Percentiles rank a stretch among this genome's conserved stretches.
These are phyloP conservation scores for Neonectria magnoliae DNA, from an alignment of 2,329 filamentous ascomycete species.

Conservation along the genomic window DNA sequence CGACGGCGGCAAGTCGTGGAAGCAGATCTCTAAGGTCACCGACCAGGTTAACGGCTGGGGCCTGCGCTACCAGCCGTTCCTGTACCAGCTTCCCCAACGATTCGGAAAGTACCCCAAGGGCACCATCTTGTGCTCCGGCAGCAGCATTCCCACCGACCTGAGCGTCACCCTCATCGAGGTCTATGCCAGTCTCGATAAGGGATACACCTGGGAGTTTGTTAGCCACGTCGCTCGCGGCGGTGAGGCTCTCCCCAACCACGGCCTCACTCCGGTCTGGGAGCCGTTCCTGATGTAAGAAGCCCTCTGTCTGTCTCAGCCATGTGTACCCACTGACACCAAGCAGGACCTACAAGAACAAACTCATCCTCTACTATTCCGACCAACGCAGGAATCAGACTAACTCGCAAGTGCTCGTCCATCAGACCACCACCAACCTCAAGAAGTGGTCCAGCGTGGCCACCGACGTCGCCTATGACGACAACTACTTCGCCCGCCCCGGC, in stretches of 20 bases:
- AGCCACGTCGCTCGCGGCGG: constrained; percentile 72
- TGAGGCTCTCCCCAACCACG: constrained; percentile 69
- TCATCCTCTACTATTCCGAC: constrained; percentile 77
- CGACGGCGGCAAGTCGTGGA: constrained; percentile 69
- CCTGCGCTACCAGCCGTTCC: constrained; percentile 75
- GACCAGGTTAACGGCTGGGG: constrained; percentile 74
- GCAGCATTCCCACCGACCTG: constrained; percentile 67
- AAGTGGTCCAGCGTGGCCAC: constrained; percentile 66
- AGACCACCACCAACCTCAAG: constrained; percentile 66
- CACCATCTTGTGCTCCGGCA: constrained; percentile 71
- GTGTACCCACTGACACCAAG: neutral
- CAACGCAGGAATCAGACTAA: constrained; percentile 68
- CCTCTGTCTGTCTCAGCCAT: neutral
- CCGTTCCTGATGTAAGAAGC: constrained; percentile 66
- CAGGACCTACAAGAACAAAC: constrained; percentile 64
- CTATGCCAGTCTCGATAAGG: constrained; percentile 71
- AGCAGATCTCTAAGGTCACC: constrained; percentile 69
- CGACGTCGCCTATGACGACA: constrained; percentile 70
- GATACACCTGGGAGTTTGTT: constrained; percentile 72
- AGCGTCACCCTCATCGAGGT: constrained; percentile 74
- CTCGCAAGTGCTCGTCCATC: constrained; percentile 76
- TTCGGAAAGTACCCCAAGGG: constrained; percentile 69
- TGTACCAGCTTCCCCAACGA: constrained; percentile 69
- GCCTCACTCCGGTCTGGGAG: constrained; percentile 76
- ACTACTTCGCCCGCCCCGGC: constrained; percentile 69